These are phyloP conservation scores for Globisporangium takayamanum DNA, from an alignment of 352 stramenopile species.

Conservation along the genomic window DNA sequence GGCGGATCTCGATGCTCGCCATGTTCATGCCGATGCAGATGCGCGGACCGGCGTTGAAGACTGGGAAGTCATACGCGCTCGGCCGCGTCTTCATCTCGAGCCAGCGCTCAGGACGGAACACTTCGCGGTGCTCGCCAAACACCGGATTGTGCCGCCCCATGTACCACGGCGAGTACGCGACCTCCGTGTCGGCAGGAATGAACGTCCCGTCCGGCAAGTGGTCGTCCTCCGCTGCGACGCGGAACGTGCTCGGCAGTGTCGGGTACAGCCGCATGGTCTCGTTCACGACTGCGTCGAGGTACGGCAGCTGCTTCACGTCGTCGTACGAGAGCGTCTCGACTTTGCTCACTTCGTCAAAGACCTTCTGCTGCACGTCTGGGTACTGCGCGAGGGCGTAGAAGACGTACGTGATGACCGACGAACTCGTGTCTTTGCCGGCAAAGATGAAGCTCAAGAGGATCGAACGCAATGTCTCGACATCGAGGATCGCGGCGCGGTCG, in stretches of 20 bases:
- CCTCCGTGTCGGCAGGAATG: constrained; percentile 41
- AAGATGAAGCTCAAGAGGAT: constrained; percentile 74
- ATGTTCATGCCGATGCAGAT: constrained; percentile 74
- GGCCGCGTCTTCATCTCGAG: constrained; percentile 52
- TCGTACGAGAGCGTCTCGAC: constrained; percentile 26
- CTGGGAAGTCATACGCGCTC: constrained; percentile 67
- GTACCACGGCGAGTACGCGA: constrained; percentile 65
- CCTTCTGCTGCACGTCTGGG: constrained; percentile 43
- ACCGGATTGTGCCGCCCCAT: constrained; percentile 25
- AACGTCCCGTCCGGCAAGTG: constrained; percentile 10
- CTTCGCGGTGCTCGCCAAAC: constrained; percentile 23
- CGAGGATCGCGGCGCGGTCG: constrained; percentile 2
- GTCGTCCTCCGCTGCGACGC: constrained; percentile 16
- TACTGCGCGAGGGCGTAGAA: constrained; percentile 46
- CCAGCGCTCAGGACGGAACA: constrained; percentile 67
- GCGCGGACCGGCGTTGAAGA: constrained; percentile 64
- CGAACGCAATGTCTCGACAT: constrained; percentile 37
- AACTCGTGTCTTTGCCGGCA: background rate
- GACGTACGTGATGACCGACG: constrained; percentile 5
- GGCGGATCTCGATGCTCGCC: constrained; percentile 54
- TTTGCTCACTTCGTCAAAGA: constrained; percentile 33
- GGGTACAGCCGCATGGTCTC: constrained; percentile 73
- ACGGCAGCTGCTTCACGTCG: constrained; percentile 48
- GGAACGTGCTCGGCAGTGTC: constrained; percentile 64
- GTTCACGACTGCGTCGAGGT: constrained; percentile 58